A percentile compares a stretch with the other conserved stretches of the same genome.
Conservation (phyloP, 1,284 basidiomycete species). For the Austroboletus rostrupii region DNA sequence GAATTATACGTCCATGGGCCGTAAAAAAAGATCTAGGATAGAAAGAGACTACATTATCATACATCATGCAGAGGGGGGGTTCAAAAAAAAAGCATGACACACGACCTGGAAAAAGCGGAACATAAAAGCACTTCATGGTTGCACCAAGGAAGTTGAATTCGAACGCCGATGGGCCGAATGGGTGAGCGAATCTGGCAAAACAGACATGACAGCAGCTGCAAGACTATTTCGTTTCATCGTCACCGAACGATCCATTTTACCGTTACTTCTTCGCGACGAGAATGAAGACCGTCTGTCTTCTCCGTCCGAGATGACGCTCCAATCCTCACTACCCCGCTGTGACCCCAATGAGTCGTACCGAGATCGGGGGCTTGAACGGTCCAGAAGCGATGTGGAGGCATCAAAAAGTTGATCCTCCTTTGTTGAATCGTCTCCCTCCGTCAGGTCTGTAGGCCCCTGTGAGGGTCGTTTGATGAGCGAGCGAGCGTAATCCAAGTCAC, state of each 20-base stretch:
- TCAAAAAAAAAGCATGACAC: not conserved
- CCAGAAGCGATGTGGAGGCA: slow-evolving; percentile 29
- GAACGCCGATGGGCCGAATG: slow-evolving; percentile 42
- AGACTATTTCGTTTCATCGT: slow-evolving; percentile 56
- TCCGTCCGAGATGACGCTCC: slow-evolving; percentile 77
- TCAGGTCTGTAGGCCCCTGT: slow-evolving; percentile 33
- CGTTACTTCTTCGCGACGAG: slow-evolving; percentile 37
- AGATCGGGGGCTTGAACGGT: slow-evolving; percentile 40
- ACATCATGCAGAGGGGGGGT: slow-evolving; percentile 1
- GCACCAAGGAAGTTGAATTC: slow-evolving; percentile 22
- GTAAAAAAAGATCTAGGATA: slow-evolving; percentile 12
- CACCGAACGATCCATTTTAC: slow-evolving; percentile 32
- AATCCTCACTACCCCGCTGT: slow-evolving; percentile 63
- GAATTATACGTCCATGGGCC: slow-evolving; percentile 14
- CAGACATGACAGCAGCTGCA: slow-evolving; percentile 56
- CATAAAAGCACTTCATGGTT: slow-evolving; percentile 10
- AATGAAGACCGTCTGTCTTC: slow-evolving; percentile 56
- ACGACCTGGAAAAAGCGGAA: too few relatives aligned
- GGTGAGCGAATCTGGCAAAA: slow-evolving; percentile 51
- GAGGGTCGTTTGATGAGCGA: slow-evolving; percentile 66
- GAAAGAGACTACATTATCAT: slow-evolving; percentile 2
- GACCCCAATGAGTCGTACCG: slow-evolving; percentile 58
- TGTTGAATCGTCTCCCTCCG: slow-evolving; percentile 42
- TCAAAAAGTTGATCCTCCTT: slow-evolving; percentile 33
- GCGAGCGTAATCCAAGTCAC: slow-evolving; percentile 86